Evolutionary conservation across 2,329 filamentous ascomycete genomes (phyloP).

Genomic region (Domatiomyces catenatus): DNA sequence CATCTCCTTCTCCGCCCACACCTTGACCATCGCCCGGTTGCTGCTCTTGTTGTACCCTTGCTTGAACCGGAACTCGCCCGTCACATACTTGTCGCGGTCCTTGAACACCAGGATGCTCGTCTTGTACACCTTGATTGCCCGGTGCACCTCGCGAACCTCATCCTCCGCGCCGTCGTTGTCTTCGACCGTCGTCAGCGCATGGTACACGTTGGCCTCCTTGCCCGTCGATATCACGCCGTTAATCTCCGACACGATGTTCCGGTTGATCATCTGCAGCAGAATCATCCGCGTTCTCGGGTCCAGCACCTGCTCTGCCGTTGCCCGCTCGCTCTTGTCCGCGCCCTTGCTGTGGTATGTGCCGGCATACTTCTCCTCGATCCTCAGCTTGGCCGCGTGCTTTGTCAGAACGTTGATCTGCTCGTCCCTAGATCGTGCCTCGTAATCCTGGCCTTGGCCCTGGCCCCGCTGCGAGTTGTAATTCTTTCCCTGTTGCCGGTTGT

Average conservation of each 20-base stretch:
- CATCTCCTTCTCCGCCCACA: constrained; percentile 98
- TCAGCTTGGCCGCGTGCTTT: constrained; percentile 72
- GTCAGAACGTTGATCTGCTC: constrained; percentile 77
- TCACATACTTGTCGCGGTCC: constrained; percentile 89
- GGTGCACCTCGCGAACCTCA: constrained; percentile 42
- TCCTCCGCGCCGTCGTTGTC: constrained; percentile 13
- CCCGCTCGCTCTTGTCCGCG: constrained; percentile 73
- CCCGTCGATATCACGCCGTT: constrained; percentile 92
- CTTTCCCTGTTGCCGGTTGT: constrained; percentile 67
- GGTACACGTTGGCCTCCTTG: constrained; percentile 97
- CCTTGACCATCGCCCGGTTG: constrained; percentile 91
- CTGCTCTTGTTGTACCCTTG: constrained; percentile 86
- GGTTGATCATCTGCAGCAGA: constrained; percentile 87
- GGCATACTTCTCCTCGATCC: constrained; percentile 49
- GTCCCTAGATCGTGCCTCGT: constrained; percentile 58
- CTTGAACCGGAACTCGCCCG: constrained; percentile 83
- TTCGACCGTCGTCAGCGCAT: constrained; percentile 54
- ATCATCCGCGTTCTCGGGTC: constrained; percentile 93
- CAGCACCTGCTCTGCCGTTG: constrained; percentile 85
- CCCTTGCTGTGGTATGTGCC: constrained; percentile 34
- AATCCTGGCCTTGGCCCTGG: constrained; percentile 38
- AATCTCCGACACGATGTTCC: constrained; percentile 73
- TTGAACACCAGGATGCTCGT: constrained; percentile 96
- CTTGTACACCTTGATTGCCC: constrained; percentile 98
- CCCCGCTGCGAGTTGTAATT: constrained; percentile 62